phyloP scores from a whole-genome alignment of 2,329 filamentous ascomycete genomes.

The Colletotrichum plurivorum region DNA sequence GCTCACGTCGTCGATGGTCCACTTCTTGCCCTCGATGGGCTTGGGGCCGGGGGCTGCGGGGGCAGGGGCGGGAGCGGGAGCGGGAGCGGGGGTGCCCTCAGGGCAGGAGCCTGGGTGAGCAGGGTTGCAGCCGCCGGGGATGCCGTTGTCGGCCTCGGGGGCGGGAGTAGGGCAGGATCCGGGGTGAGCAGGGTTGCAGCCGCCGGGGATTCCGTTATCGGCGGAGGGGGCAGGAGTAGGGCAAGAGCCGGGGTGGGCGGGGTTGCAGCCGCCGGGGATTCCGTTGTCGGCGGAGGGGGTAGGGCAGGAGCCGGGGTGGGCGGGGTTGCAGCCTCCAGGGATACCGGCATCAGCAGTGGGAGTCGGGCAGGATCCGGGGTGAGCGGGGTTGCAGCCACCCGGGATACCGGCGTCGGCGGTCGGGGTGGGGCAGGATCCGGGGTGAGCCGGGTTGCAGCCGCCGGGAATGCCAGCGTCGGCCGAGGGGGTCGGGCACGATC shows the following conservation, averaged over 20 bases:
- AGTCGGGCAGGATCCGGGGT: neutral
- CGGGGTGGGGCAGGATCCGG: neutral
- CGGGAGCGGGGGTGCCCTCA: neutral
- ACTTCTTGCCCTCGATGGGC: neutral
- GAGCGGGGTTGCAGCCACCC: neutral
- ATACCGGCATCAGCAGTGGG: neutral
- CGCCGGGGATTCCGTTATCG: neutral
- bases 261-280: neutral
- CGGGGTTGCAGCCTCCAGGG: neutral
- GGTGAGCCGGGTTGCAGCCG: slow-evolving; percentile 1
- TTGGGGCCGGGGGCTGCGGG: slow-evolving; percentile 3
- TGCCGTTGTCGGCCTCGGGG: neutral
- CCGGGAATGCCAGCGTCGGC: neutral
- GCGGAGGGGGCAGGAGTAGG: neutral
- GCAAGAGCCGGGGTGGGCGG: neutral
- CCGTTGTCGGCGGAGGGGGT: neutral
- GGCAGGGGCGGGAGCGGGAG: neutral
- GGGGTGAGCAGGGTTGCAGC: neutral
- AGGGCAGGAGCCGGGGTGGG: neutral
- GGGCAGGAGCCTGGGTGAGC: neutral
- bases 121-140: neutral
- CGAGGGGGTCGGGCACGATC: neutral
- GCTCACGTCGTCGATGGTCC: slow-evolving; percentile 9
- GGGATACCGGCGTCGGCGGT: neutral
- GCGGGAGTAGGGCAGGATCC: neutral